Evolutionary conservation across 2,329 filamentous ascomycete species (phyloP).

Genomic region (Sarocladiaceae sp.): DNA sequence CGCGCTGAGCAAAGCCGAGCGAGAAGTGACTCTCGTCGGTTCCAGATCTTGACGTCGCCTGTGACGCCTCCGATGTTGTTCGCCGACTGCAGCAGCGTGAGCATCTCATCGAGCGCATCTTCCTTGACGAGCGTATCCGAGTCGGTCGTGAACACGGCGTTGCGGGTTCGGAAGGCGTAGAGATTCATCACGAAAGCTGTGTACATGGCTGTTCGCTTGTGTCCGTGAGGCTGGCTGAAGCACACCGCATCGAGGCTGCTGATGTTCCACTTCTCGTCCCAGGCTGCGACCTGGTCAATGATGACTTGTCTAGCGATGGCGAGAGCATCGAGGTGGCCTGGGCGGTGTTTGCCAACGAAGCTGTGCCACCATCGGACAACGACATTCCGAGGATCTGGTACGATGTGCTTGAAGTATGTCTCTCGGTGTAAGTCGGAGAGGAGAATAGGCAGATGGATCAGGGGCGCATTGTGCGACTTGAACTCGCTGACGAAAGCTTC

Average conservation of each 20-base stretch:
- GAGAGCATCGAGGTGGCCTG: slow-evolving; percentile 10
- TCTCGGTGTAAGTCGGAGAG: slow-evolving; percentile 12
- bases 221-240: slow-evolving; percentile 10
- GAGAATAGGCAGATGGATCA: slow-evolving; percentile 13
- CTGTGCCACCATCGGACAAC: slow-evolving; percentile 11
- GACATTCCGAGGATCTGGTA: slow-evolving; percentile 8
- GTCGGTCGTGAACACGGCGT: slow-evolving; percentile 13
- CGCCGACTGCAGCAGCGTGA: slow-evolving; percentile 11
- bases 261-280: slow-evolving; percentile 13
- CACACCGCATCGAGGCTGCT: slow-evolving; percentile 10
- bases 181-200: slow-evolving; percentile 13
- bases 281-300: slow-evolving; percentile 11
- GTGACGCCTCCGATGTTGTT: slow-evolving; percentile 12
- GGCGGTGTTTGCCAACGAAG: slow-evolving; percentile 10
- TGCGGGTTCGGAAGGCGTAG: slow-evolving; percentile 11
- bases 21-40: slow-evolving; percentile 12
- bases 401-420: slow-evolving; percentile 11
- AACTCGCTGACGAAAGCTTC: slow-evolving; percentile 12
- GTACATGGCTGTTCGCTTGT: slow-evolving; percentile 14
- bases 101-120: slow-evolving; percentile 13
- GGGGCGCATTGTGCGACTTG: slow-evolving; percentile 10
- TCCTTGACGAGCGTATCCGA: slow-evolving; percentile 11
- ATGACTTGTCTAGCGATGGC: slow-evolving; percentile 7
- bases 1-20: slow-evolving; percentile 12
- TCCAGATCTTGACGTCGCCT: slow-evolving; percentile 14